A percentile compares a stretch with the other conserved stretches of the same genome.
Evolutionary conservation across 495 filamentous ascomycete species (phyloP).

Genomic region (Penicillium antarcticum): DNA sequence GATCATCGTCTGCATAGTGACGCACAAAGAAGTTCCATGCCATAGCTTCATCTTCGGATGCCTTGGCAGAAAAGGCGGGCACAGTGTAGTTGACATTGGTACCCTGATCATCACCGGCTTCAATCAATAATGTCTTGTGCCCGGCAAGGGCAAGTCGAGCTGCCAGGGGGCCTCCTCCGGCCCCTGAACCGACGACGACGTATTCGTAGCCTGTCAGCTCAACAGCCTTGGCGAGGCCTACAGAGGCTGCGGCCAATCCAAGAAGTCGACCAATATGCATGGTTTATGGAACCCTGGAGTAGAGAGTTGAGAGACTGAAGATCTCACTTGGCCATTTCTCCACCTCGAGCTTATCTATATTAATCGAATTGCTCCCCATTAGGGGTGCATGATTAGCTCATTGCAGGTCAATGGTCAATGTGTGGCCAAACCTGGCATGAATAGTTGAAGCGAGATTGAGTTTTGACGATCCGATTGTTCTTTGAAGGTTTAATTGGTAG

Average conservation of each 20-base stretch:
- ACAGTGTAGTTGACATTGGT: slow-evolving; percentile 34
- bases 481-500: no score
- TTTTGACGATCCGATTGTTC: no score
- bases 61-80: slow-evolving; percentile 33
- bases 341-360: no score
- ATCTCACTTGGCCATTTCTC: no score
- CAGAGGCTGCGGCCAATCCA: slow-evolving; percentile 13
- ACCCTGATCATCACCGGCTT: slow-evolving; percentile 62
- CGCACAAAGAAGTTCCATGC: slow-evolving; percentile 48
- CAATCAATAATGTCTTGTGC: slow-evolving; percentile 57
- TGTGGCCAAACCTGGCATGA: no score
- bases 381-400: no score
- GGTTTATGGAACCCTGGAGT: not conserved
- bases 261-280: slow-evolving; percentile 6
- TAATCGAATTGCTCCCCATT: no score
- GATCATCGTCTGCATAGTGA: slow-evolving; percentile 39
- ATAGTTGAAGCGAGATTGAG: no score
- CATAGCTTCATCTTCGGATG: slow-evolving; percentile 38
- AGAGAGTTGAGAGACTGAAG: no score
- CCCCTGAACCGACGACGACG: slow-evolving; percentile 63
- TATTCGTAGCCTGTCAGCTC: slow-evolving; percentile 55
- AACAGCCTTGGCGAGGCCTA: slow-evolving; percentile 24
- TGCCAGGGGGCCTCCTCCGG: slow-evolving; percentile 63
- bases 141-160: slow-evolving; percentile 59
- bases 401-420: no score